Evolutionary conservation across 352 stramenopile genomes (phyloP).

Genomic region (Globisporangium iwayamae): DNA sequence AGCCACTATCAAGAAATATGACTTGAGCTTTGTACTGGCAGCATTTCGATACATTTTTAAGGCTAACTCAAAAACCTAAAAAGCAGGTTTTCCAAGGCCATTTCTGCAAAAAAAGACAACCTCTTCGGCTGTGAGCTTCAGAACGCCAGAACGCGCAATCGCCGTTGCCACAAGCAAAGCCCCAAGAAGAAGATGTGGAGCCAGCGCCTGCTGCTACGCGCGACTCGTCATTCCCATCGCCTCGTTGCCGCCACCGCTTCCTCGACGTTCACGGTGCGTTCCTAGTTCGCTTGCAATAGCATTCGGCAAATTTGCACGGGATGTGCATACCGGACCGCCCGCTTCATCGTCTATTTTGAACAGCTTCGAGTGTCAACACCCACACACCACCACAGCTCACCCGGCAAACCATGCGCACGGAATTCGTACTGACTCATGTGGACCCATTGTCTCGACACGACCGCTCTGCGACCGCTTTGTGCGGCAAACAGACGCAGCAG

Average conservation of each 20-base stretch:
- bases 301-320: not conserved
- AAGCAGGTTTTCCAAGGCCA: too few species aligned
- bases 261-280: constrained; percentile 4
- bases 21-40: too few species aligned
- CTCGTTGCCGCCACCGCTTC: constrained; percentile 6
- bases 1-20: too few species aligned
- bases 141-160: not conserved
- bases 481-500: constrained; percentile 7
- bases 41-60: too few species aligned
- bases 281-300: not conserved
- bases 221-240: constrained; percentile 15
- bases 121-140: not conserved
- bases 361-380: not conserved
- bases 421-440: constrained; percentile 11
- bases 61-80: too few species aligned
- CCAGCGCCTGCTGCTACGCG: constrained; percentile 12
- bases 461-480: not conserved
- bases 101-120: too few species aligned
- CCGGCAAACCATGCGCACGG: constrained; percentile 7
- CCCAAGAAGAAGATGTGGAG: constrained; percentile 13
- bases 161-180: not conserved
- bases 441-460: not conserved
- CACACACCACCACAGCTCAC: not conserved
- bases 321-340: not conserved
- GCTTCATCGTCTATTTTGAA: not conserved